Percentiles rank a stretch among this genome's conserved stretches.
Evolutionary conservation across 208 protist genomes (phyloP).

Genomic region (Crithidia brevicula): DNA sequence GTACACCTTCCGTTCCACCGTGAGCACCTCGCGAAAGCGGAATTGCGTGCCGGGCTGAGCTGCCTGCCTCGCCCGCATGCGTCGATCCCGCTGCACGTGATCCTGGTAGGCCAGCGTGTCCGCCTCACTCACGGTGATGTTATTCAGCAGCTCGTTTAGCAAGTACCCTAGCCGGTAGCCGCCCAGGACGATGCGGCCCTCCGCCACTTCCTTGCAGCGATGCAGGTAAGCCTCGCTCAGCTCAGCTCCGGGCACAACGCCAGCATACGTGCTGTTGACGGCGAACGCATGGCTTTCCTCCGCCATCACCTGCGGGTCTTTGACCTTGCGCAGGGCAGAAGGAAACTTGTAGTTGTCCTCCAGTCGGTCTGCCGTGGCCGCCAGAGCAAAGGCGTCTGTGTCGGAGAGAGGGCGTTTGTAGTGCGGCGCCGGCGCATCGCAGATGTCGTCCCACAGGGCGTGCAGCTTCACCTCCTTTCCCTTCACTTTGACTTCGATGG

Average conservation of each 20-base stretch:
- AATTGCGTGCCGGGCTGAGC: constrained; percentile 1
- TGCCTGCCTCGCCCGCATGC: not conserved
- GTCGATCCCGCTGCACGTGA: not conserved
- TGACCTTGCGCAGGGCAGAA: constrained; percentile 15
- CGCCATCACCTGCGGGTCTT: constrained; percentile 39
- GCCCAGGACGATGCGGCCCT: constrained; percentile 62
- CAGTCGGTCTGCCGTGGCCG: constrained; percentile 51
- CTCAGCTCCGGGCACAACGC: constrained; percentile 26
- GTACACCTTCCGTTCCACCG: constrained; percentile 14
- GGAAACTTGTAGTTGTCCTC: constrained; percentile 65
- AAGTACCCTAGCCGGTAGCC: constrained; percentile 71
- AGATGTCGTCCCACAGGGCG: constrained; percentile 84
- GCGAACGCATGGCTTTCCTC: constrained; percentile 70
- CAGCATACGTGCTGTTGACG: constrained; percentile 71
- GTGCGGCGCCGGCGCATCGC: constrained; percentile 30
- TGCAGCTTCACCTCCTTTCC: constrained; percentile 58
- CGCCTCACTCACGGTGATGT: constrained; percentile 26
- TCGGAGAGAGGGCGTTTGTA: constrained; percentile 52
- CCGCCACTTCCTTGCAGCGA: constrained; percentile 49
- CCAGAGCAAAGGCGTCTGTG: constrained; percentile 40
- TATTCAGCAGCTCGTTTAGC: constrained; percentile 58
- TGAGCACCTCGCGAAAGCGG: constrained; percentile 18
- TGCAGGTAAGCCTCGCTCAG: constrained; percentile 55
- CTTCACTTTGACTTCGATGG: constrained; percentile 37
- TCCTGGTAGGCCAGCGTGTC: constrained; percentile 8